phyloP scores from a whole-genome alignment of 1,139 yeast genomes.

The Yamadazyma sp. region DNA sequence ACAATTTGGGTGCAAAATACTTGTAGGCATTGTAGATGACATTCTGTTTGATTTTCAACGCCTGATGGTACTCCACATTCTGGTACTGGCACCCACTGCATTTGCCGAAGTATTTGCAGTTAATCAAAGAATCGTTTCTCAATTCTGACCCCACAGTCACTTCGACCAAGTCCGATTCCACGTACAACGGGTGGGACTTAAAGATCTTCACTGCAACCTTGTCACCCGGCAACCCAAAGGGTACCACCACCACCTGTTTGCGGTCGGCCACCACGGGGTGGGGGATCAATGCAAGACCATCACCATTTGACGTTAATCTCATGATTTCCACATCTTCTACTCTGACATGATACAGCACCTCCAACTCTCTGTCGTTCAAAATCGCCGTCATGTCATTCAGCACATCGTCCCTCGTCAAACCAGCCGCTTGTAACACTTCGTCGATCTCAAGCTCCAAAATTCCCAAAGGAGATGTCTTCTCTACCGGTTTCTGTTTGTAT shows the following conservation, averaged over 20 bases:
- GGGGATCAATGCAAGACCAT: conserved; percentile 63
- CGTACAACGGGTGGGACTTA: conserved; percentile 75
- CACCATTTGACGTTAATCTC: conserved; percentile 74
- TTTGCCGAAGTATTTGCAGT: conserved; percentile 46
- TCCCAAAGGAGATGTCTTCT: conserved; percentile 80
- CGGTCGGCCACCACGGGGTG: conserved; percentile 51
- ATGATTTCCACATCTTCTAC: conserved; percentile 59
- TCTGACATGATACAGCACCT: conserved; percentile 57
- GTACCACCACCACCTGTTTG: conserved; percentile 59
- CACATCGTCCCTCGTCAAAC: conserved; percentile 48
- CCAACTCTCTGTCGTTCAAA: conserved; percentile 57
- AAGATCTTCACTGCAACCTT: conserved; percentile 65
- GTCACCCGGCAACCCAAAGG: conserved; percentile 90
- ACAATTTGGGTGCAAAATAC: conserved; percentile 60
- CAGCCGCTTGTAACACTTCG: conserved; percentile 47
- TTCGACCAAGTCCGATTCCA: conserved; percentile 69
- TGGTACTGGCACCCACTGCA: conserved; percentile 93
- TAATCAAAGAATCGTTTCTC: conserved; percentile 52
- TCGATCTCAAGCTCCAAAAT: conserved; percentile 74
- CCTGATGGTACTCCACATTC: conserved; percentile 68
- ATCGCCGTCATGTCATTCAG: conserved; percentile 64
- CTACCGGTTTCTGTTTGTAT: conserved; percentile 63
- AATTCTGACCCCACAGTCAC: conserved; percentile 46
- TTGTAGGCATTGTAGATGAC: conserved; percentile 83
- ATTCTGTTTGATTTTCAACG: conserved; percentile 66